phyloP scores from a whole-genome alignment of 768 basidiomycete genomes.

The Hebeloma cylindrosporum region DNA sequence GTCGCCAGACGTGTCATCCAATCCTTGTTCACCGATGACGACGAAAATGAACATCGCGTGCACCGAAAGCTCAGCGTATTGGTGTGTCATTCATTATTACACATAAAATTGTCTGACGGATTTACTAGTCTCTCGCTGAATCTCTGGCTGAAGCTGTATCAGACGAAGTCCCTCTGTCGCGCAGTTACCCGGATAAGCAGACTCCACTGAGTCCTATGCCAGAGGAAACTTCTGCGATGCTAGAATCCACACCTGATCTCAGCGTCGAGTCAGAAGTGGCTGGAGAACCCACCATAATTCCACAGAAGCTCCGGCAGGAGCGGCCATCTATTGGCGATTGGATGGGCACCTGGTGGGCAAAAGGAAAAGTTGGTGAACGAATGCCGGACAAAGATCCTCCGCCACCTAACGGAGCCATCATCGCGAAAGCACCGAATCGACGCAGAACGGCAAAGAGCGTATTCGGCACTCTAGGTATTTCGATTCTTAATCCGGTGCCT shows the following conservation, averaged over 20 bases:
- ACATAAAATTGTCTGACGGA: slow-evolving; percentile 3
- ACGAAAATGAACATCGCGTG: slow-evolving; percentile 47
- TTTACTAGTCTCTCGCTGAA: slow-evolving; percentile 46
- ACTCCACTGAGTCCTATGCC: slow-evolving; percentile 34
- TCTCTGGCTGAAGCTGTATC: slow-evolving; percentile 57
- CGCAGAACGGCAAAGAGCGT: slow-evolving; percentile 61
- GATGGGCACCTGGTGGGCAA: slow-evolving; percentile 76
- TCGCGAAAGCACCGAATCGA: slow-evolving; percentile 22
- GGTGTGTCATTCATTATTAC: slow-evolving; percentile 39
- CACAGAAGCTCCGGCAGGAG: slow-evolving; percentile 37
- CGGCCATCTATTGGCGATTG: slow-evolving; percentile 65
- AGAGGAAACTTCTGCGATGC: slow-evolving; percentile 27
- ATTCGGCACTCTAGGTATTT: slow-evolving; percentile 71
- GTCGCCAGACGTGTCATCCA: slow-evolving; percentile 67
- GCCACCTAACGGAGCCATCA: slow-evolving; percentile 12
- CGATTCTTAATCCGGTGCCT: slow-evolving; percentile 55
- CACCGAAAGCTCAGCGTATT: slow-evolving; percentile 57
- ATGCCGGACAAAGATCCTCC: slow-evolving; percentile 22
- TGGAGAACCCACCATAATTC: slow-evolving; percentile 23
- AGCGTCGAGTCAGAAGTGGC: not conserved
- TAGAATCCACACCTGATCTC: slow-evolving; percentile 17
- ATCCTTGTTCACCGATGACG: slow-evolving; percentile 59
- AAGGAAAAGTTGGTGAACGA: slow-evolving; percentile 39
- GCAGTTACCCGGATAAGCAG: slow-evolving; percentile 32
- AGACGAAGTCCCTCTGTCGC: slow-evolving; percentile 43